Evolutionary conservation across 2,329 filamentous ascomycete genomes (phyloP), one percentile per base, ranked within the genome.

Genomic region (Akanthomyces muscarius): DNA sequence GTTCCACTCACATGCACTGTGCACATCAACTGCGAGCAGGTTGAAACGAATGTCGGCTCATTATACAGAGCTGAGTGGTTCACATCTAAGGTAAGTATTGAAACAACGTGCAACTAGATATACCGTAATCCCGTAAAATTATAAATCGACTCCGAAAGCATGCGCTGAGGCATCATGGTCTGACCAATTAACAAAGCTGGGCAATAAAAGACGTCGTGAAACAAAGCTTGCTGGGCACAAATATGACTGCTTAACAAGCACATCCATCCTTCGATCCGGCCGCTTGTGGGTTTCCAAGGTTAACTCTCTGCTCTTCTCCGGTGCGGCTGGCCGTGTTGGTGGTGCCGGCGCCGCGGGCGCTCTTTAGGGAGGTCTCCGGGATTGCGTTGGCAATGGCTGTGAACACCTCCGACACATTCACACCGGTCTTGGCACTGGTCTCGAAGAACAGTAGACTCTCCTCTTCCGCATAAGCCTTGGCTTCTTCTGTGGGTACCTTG

Each of bases 311-410:
- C 77, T 93, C 85, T 74, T 90, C 83, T 63, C 83, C 78, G 72
- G 80, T 76, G 75, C 86, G 84, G 71, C 84, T 81, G 62, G 83
- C 78, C 67, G 81, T 82, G 63, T 83, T 80, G 21, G 86, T 82
- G 54, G 86, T 88, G n/a, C 85, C 83, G 21, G 84, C 81, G n/a
- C 90, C 90, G 69, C 92, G 86, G 41, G 90, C 85, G 57, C 89
- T 93, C 86, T 98, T 98, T 75, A 98, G 80, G 66, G 92, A 97
- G 59, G 92, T 96, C 82, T 99, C 95, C 1, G 95, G 95, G 71
- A 99, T 99, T 47, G 93, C 92, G 74, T 98, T 98, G 65, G 95
- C 95, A 74, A 99, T 99, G 38, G 95, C 95, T 52, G 93, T 97
- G 74, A 99, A 99, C 38, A 99, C 95, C 70, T 97, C 94, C 60